A percentile compares a stretch with the other conserved stretches of the same genome.
Evolutionary conservation across 352 stramenopile species (phyloP).

Genomic region (Phytophthora pinifolia): DNA sequence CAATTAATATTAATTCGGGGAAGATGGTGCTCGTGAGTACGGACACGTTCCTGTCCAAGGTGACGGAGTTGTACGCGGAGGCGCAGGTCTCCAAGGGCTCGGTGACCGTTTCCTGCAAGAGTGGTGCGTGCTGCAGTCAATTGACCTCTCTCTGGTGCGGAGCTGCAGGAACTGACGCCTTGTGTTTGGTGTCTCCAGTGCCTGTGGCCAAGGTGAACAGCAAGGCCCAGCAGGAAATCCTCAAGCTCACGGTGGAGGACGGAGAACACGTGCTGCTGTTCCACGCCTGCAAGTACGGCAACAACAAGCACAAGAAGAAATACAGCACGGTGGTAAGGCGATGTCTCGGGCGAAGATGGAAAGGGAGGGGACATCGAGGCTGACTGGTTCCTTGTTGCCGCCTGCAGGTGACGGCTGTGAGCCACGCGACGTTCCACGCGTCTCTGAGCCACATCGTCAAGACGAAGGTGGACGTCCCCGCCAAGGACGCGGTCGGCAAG

Average conservation of each 20-base stretch:
- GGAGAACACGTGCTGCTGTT: constrained; percentile 73
- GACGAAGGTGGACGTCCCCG: constrained; percentile 49
- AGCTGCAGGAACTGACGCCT: constrained; percentile 4
- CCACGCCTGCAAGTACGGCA: constrained; percentile 75
- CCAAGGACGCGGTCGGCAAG: constrained; percentile 31
- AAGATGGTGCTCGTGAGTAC: constrained; percentile 59
- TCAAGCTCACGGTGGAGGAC: constrained; percentile 37
- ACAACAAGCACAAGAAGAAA: constrained; percentile 90
- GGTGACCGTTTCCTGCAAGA: constrained; percentile 68
- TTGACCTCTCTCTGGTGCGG: neutral
- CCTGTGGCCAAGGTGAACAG: constrained; percentile 35
- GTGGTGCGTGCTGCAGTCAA: constrained; percentile 34
- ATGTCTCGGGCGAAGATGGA: neutral
- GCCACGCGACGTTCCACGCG: constrained; percentile 67
- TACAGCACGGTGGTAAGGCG: constrained; percentile 65
- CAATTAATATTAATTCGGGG: neutral
- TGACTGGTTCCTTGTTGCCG: constrained; percentile 13
- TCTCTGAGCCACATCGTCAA: constrained; percentile 73
- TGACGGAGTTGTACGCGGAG: constrained; percentile 56
- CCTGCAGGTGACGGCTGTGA: constrained; percentile 51
- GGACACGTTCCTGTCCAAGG: constrained; percentile 64
- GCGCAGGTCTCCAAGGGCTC: constrained; percentile 45
- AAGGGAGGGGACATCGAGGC: neutral
- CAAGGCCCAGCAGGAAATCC: constrained; percentile 39
- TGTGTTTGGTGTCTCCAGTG: constrained; percentile 22